Percentiles rank a stretch among this genome's conserved stretches.
Evolutionary conservation across 106 monocot genomes (phyloP).

Genomic region (Acorus gramineus): DNA sequence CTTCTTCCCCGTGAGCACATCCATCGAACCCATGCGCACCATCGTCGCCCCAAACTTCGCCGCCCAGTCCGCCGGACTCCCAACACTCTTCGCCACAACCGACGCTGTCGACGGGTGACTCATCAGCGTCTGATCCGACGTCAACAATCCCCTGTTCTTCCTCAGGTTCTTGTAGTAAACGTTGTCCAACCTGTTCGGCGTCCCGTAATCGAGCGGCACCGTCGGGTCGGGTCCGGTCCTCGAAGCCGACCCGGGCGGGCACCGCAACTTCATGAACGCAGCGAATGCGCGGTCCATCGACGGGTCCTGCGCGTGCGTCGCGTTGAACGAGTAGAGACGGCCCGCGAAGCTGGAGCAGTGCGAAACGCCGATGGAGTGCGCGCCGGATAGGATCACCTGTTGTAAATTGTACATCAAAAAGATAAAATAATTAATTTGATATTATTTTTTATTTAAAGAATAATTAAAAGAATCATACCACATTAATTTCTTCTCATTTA

Average conservation of each 20-base stretch:
- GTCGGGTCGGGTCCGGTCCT: background rate
- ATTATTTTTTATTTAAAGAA: too few species aligned
- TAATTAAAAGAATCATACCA: too few species aligned
- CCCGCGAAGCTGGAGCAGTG: conserved; percentile 2
- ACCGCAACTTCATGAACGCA: conserved; percentile 4
- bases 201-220: background rate
- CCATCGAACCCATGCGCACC: conserved; percentile 18
- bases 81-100: conserved; percentile 7
- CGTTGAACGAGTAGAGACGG: conserved; percentile 2
- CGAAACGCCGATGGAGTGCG: conserved; percentile 2
- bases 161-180: conserved; percentile 16
- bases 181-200: conserved; percentile 8
- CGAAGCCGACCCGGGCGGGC: background rate
- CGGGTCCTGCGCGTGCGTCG: conserved; percentile 4
- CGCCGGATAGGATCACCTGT: conserved; percentile 8
- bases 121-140: conserved; percentile 20
- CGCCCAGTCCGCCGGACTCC: conserved; percentile 2
- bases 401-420: too few species aligned
- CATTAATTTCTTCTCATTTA: too few species aligned
- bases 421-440: too few species aligned
- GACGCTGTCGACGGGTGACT: background rate
- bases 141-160: conserved; percentile 10
- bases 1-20: conserved; percentile 15
- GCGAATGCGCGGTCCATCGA: conserved; percentile 11
- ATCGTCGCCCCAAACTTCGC: conserved; percentile 15